Conservation (phyloP, 805 yeast genomes). For the Candida methanosorbosa region DNA sequence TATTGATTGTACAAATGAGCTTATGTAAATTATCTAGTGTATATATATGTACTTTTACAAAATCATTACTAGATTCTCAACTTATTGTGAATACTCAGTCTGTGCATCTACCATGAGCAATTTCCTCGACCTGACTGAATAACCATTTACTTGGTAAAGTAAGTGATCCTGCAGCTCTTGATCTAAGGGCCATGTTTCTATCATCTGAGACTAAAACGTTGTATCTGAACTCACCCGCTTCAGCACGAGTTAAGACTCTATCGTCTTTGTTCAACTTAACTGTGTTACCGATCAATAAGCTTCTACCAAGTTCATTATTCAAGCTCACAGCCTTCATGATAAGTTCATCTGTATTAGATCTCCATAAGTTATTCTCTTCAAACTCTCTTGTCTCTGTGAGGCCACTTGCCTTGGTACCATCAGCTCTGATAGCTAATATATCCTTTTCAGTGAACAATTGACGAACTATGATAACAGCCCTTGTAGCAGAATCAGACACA, state of each 20-base stretch:
- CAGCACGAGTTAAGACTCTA: slow-evolving; percentile 22
- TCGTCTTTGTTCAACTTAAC: slow-evolving; percentile 12
- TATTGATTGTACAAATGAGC: no score
- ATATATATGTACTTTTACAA: no score
- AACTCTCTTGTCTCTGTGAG: slow-evolving; percentile 68
- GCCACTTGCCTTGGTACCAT: slow-evolving; percentile 60
- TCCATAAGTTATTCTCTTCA: slow-evolving; percentile 66
- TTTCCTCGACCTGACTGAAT: slow-evolving; percentile 39
- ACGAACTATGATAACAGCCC: slow-evolving; percentile 68
- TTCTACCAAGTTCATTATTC: slow-evolving; percentile 22
- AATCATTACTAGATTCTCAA: no score
- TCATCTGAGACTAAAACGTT: slow-evolving; percentile 69
- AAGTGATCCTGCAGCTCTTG: slow-evolving; percentile 46
- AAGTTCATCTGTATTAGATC: slow-evolving; percentile 63
- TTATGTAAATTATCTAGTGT: no score
- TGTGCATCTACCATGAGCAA: slow-evolving; percentile 41
- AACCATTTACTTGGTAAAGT: slow-evolving; percentile 56
- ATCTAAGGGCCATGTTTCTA: slow-evolving; percentile 59
- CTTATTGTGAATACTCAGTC: slow-evolving; percentile 26
- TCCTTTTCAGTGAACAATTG: slow-evolving; percentile 51
- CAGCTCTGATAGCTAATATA: slow-evolving; percentile 54
- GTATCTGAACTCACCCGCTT: slow-evolving; percentile 39
- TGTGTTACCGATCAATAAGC: slow-evolving; percentile 17
- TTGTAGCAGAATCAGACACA: slow-evolving; percentile 71
- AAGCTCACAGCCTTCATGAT: slow-evolving; percentile 42